Evolutionary conservation across 176 grass and related monocot species (phyloP).

Genomic region (Elaeis guineensis): DNA sequence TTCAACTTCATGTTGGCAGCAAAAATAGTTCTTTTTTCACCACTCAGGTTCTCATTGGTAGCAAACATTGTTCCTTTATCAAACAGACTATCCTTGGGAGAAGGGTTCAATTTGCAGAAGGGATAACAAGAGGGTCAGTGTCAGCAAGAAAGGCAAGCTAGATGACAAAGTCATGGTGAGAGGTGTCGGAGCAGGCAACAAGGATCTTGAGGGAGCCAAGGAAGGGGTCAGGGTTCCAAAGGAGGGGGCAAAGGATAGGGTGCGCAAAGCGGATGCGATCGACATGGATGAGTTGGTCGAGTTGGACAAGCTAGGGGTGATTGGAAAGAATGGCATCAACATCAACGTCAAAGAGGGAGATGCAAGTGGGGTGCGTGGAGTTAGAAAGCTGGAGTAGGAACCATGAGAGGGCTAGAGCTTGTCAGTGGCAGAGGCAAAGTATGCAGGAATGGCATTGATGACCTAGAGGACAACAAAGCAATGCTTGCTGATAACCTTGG

Average conservation of each 20-base stretch:
- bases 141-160: slow-evolving; percentile 34
- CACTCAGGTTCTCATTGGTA: too few species aligned
- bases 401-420: slow-evolving; percentile 66
- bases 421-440: slow-evolving; percentile 61
- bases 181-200: slow-evolving; percentile 28
- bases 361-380: slow-evolving; percentile 59
- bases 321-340: slow-evolving; percentile 56
- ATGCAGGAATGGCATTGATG: slow-evolving; percentile 52
- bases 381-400: slow-evolving; percentile 90
- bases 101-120: background rate
- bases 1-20: slow-evolving; percentile 33
- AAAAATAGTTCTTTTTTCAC: slow-evolving; percentile 24
- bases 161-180: slow-evolving; percentile 49
- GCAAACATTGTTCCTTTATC: too few species aligned
- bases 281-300: slow-evolving; percentile 81
- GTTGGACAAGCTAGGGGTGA: too few species aligned
- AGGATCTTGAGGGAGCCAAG: slow-evolving; percentile 41
- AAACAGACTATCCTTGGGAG: background rate
- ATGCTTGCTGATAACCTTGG: slow-evolving; percentile 49
- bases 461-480: slow-evolving; percentile 70
- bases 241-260: slow-evolving; percentile 52
- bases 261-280: slow-evolving; percentile 56
- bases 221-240: slow-evolving; percentile 32
- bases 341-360: slow-evolving; percentile 41
- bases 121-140: slow-evolving; percentile 45